Evolutionary conservation across 345 rosid genomes (phyloP).

Genomic region (Boechera divaricarpa): DNA sequence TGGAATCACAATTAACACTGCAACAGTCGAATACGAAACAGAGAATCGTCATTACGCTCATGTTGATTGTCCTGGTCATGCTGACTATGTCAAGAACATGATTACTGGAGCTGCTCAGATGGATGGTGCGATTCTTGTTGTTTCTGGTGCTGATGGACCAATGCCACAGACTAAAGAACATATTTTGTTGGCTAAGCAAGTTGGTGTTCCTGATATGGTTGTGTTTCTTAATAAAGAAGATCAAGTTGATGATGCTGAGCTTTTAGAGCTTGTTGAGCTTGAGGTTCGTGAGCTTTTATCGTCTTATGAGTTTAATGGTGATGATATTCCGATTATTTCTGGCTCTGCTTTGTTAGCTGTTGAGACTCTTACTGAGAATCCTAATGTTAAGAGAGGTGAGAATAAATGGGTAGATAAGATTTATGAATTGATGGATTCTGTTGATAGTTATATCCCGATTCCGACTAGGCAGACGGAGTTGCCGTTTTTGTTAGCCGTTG

Average conservation of each 20-base stretch:
- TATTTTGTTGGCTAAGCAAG: constrained; percentile 78
- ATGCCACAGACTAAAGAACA: constrained; percentile 94
- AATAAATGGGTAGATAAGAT: constrained; percentile 86
- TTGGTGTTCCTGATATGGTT: constrained; percentile 86
- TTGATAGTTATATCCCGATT: constrained; percentile 77
- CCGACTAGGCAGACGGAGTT: constrained; percentile 77
- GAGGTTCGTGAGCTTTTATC: constrained; percentile 87
- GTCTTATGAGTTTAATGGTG: constrained; percentile 78
- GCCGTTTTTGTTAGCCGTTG: constrained; percentile 78
- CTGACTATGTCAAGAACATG: constrained; percentile 87
- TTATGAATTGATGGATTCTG: constrained; percentile 81
- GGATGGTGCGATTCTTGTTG: constrained; percentile 88
- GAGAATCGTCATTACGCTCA: constrained; percentile 77
- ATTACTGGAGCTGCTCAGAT: constrained; percentile 84
- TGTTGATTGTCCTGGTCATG: constrained; percentile 87
- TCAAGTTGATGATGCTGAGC: constrained; percentile 88
- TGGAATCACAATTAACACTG: constrained; percentile 80
- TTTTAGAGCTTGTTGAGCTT: constrained; percentile 78
- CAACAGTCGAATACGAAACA: constrained; percentile 78
- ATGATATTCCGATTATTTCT: constrained; percentile 76
- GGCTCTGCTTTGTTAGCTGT: constrained; percentile 84
- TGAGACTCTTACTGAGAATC: constrained; percentile 73
- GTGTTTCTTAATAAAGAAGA: constrained; percentile 88
- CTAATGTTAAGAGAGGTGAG: constrained; percentile 68
- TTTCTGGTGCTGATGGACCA: constrained; percentile 82